Evolutionary conservation across 495 filamentous ascomycete species (phyloP), one percentile per base, ranked within the genome.

Genomic region (Cudoniella acicularis): DNA sequence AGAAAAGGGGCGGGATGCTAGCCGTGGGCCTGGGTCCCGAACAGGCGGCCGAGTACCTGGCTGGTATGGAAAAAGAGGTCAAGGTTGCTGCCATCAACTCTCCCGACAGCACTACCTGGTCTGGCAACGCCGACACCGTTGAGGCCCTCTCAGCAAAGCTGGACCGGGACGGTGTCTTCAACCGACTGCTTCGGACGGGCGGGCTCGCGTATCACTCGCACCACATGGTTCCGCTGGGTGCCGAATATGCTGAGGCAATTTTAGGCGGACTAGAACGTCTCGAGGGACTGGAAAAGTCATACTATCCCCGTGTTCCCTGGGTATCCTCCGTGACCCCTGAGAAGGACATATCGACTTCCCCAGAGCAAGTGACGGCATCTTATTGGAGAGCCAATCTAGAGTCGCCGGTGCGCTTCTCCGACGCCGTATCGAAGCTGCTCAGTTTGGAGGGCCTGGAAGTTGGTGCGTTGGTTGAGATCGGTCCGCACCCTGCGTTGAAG

Each of bases 401-500:
- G 1, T 76, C 74, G 54, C 70, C 78, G 0, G 80, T 82, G 10
- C 69, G 68, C 21, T 82, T 82, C 56, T 69, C 72, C 2, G 68
- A 74, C 8, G 74, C 73, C 0, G 53, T 75, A 52, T 16, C 8
- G 17, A 16, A 4, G 9, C 16, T 43, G 18, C 49, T 41, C 4
- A 54, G 65, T 42, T 25, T 45, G 6, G 23, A 49, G 17, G 49
- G 10, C 9, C 6, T 21, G 8, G 17, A 49, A 49, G 6, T 51
- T 6, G 45, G 66, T 49, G 61, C 70, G 0, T 64, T 87, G 3
- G 51, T 88, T 25, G 85, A 88, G 60, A 71, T 87, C 16, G 86
- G 87, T 0, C 84, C 87, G 23, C 86, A 88, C 57, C 70, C 77
- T 4, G 83, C 86, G 0, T 72, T 90, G 0, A 74, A 83, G 54